Percentiles rank a stretch among this genome's conserved stretches.
Conservation (phyloP, 768 basidiomycete species). For the Lactifluus subvellereus region DNA sequence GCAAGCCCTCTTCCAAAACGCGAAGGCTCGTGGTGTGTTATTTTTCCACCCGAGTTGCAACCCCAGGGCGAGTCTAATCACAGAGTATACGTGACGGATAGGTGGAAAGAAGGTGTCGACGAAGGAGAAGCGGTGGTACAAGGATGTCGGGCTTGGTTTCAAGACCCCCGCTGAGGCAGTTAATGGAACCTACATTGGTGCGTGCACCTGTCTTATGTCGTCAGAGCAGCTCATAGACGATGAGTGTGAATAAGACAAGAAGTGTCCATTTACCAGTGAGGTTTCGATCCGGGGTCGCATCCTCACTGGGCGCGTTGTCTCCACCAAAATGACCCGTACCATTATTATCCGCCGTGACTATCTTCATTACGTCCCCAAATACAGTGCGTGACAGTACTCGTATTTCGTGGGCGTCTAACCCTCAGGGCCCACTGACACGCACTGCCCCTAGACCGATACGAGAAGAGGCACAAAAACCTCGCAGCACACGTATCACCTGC, state of each 20-base stretch:
- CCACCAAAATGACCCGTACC: constrained; percentile 99
- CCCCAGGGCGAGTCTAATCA: constrained; percentile 2
- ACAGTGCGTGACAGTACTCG: constrained; percentile 55
- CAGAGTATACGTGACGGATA: constrained; percentile 27
- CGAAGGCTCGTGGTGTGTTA: constrained; percentile 84
- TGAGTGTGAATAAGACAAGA: constrained; percentile 68
- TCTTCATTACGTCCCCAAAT: constrained; percentile 97
- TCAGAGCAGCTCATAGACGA: not conserved
- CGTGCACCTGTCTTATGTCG: constrained; percentile 30
- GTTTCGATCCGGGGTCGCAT: constrained; percentile 99
- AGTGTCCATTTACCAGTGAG: constrained; percentile 97
- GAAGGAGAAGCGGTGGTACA: constrained; percentile 98
- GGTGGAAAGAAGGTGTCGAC: constrained; percentile 89
- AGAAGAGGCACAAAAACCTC: constrained; percentile 98
- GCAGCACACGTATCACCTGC: constrained; percentile 96
- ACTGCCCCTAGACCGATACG: constrained; percentile 78
- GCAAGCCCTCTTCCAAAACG: constrained; percentile 96
- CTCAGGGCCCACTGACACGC: not conserved
- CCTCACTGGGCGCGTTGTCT: constrained; percentile 94
- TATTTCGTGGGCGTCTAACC: not conserved
- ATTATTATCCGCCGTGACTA: constrained; percentile 94
- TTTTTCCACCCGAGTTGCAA: not conserved
- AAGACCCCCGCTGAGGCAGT: constrained; percentile 96
- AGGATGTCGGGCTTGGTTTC: constrained; percentile 95
- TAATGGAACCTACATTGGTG: constrained; percentile 93